phyloP scores from a whole-genome alignment of 2,329 filamentous ascomycete genomes.

The Herpotrichia juniperi region DNA sequence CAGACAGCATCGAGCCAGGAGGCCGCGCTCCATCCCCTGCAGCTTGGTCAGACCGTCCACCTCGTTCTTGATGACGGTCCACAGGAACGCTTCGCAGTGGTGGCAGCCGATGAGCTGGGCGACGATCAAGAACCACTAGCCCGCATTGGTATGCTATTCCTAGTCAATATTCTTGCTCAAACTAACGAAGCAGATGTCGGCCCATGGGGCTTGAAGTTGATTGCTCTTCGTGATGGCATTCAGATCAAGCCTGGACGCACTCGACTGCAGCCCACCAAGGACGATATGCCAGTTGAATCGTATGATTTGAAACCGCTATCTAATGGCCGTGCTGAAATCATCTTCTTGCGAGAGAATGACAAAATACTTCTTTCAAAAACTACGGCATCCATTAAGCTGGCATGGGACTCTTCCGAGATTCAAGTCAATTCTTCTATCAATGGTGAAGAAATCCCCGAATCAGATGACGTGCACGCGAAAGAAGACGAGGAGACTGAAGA shows the following conservation, averaged over 20 bases:
- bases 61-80: background rate
- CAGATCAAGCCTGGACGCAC: constrained; percentile 20
- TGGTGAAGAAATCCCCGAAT: constrained; percentile 12
- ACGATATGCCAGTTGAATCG: constrained; percentile 7
- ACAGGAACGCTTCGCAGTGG: background rate
- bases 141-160: constrained; percentile 12
- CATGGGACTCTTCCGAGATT: constrained; percentile 25
- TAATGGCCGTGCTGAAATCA: constrained; percentile 23
- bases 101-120: background rate
- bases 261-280: background rate
- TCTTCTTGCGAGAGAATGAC: constrained; percentile 38
- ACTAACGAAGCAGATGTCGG: constrained; percentile 19
- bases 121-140: constrained; percentile 3
- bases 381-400: constrained; percentile 17
- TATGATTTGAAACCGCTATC: constrained; percentile 27
- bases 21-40: background rate
- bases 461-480: background rate
- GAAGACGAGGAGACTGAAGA: constrained; percentile 27
- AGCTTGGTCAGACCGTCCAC: background rate
- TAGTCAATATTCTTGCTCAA: background rate
- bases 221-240: constrained; percentile 26
- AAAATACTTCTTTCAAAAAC: constrained; percentile 20
- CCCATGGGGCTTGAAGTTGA: constrained; percentile 29
- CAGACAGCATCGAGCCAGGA: background rate
- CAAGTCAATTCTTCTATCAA: constrained; percentile 39